Evolutionary conservation across 306 rosid genomes (phyloP).

Genomic region (Nissolia schottii): DNA sequence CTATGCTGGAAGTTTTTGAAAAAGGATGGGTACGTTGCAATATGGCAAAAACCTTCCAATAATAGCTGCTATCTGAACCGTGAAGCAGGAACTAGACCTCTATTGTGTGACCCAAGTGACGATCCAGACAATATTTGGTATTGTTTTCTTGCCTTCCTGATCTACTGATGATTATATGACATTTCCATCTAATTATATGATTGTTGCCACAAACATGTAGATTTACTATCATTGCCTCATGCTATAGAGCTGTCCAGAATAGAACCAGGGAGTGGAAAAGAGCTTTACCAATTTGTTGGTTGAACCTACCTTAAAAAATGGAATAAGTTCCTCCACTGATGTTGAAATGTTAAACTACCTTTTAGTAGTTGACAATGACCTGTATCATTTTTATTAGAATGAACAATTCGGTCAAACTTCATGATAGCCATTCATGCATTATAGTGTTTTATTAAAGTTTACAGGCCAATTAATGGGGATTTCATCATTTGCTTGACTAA

Average conservation of each 20-base stretch:
- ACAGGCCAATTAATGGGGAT: conserved; percentile 8
- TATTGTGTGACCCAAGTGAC: conserved; percentile 65
- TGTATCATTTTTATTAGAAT: background rate
- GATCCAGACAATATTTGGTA: conserved; percentile 92
- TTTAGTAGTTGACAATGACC: background rate
- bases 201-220: conserved; percentile 6
- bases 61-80: conserved; percentile 78
- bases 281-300: background rate
- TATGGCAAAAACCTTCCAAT: conserved; percentile 78
- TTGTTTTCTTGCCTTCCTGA: conserved; percentile 24
- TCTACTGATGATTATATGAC: background rate
- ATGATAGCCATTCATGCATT: background rate
- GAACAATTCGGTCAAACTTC: background rate
- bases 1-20: conserved; percentile 86
- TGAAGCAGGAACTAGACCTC: conserved; percentile 66
- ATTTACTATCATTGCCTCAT: conserved; percentile 6
- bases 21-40: conserved; percentile 76
- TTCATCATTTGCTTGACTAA: conserved; percentile 21
- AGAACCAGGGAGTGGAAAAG: background rate
- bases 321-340: background rate
- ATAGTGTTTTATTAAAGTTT: background rate
- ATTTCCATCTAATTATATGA: background rate
- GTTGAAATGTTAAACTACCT: background rate
- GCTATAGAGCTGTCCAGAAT: conserved; percentile 15
- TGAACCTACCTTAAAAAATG: background rate